These are phyloP conservation scores for Echinosophora koreensis DNA, from an alignment of 306 rosid species.

Conservation along the genomic window DNA sequence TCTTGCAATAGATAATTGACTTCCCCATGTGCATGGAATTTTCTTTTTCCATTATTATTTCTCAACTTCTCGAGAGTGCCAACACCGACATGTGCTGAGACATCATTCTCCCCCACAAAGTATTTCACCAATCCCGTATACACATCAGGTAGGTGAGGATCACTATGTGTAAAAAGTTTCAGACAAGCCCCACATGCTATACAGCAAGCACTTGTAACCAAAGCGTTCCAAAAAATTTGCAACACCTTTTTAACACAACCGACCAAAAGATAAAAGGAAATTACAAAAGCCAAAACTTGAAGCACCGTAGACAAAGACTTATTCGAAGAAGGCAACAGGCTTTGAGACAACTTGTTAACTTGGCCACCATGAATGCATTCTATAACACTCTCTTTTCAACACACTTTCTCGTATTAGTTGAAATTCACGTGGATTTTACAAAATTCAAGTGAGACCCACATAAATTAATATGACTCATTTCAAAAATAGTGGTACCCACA, in stretches of 20 bases:
- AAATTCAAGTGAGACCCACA: too few relatives aligned
- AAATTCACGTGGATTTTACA: too few relatives aligned
- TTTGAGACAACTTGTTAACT: conserved; percentile 52
- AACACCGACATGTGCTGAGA: conserved; percentile 51
- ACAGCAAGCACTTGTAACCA: conserved; percentile 44
- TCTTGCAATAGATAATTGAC: conserved; percentile 16
- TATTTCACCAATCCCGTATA: conserved; percentile 37
- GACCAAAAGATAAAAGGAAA: conserved; percentile 65
- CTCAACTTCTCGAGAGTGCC: not conserved
- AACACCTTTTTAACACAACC: conserved; percentile 50
- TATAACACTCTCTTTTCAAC: too few relatives aligned
- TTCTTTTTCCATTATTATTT: conserved; percentile 31
- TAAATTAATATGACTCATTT: too few relatives aligned
- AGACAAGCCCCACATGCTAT: conserved; percentile 54
- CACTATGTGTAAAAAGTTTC: conserved; percentile 48
- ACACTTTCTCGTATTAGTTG: too few relatives aligned
- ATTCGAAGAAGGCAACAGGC: conserved; percentile 46
- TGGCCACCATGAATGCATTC: conserved; percentile 32
- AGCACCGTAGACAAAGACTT: conserved; percentile 49
- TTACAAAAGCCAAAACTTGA: conserved; percentile 53
- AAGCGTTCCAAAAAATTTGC: conserved; percentile 45
- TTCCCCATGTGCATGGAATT: conserved; percentile 44
- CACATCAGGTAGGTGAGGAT: conserved; percentile 46
- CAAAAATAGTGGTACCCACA: too few relatives aligned
- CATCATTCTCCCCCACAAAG: conserved; percentile 52